Evolutionary conservation across 228 moss, liverwort and hornwort species (phyloP), one percentile per base, ranked within the genome.

Genomic region (Sphagnum fallax): DNA sequence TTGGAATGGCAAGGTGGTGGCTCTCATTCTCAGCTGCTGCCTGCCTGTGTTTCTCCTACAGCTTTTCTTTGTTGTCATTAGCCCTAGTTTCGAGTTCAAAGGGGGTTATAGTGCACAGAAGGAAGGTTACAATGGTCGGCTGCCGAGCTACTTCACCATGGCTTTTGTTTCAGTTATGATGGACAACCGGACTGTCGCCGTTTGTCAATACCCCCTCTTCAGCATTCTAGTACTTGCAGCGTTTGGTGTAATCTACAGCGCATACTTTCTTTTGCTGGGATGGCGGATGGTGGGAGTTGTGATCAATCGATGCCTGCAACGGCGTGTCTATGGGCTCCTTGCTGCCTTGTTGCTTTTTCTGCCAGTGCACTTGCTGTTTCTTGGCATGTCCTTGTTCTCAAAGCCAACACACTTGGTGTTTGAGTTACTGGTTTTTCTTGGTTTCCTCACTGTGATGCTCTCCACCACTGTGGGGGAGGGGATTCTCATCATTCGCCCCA

Each of bases 1-100:
- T 4, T 95, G 95, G 95, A 95, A 95, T 71, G 89, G 90, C 79
- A 92, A 92, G 85, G 90, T 92, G 53, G 83, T 95, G 64, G 83
- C 61, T 61, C 87, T 92, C 67, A 91, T 92, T 62, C 70, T 95
- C 47, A 64, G 87, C 48, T 92, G 81, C 83, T 90, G 95, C 74
- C 81, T 92, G 55, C 95, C 95, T 18, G 89, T 95, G 65, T 95
- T 95, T 68, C 77, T 95, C 58, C 79, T 87, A n/a, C 92, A 95
- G 72, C 87, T 95, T 11, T 86, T 89, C 76, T 79, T 95, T 69
- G 89, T 92, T 76, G 81, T 95, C 77, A 86, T 92, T 78, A 87
- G 79, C 75, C 91, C 95, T 48, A 76, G 49, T 52, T 83, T 92
- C 72, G 86, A 84, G 79, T 89, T 84, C 71, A 82, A 72, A 69